Percentiles rank a stretch among this genome's conserved stretches.
phyloP scores from a whole-genome alignment of 352 stramenopile genomes.

The Phytophthora ohioensis region DNA sequence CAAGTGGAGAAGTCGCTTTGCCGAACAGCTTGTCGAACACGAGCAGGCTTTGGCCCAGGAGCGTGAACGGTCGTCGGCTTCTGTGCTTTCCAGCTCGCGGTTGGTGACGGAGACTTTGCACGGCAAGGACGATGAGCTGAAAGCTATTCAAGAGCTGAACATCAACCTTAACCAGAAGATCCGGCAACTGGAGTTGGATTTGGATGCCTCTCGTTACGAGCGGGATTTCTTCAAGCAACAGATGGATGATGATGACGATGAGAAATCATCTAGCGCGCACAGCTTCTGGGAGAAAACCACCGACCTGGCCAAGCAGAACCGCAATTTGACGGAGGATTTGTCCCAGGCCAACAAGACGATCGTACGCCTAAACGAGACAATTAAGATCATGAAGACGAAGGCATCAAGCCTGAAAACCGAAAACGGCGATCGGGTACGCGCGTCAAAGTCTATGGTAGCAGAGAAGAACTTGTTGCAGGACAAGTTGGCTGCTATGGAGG shows the following conservation, averaged over 20 bases:
- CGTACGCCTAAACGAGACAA: slow-evolving; percentile 71
- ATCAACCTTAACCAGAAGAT: slow-evolving; percentile 63
- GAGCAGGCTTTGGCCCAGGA: slow-evolving; percentile 74
- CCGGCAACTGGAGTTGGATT: slow-evolving; percentile 78
- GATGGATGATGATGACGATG: slow-evolving; percentile 79
- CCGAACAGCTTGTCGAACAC: slow-evolving; percentile 71
- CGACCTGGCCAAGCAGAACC: slow-evolving; percentile 84
- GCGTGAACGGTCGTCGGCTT: slow-evolving; percentile 68
- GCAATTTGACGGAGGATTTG: slow-evolving; percentile 75
- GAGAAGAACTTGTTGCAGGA: slow-evolving; percentile 84
- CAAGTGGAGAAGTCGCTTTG: slow-evolving; percentile 83
- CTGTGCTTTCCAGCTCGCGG: slow-evolving; percentile 69
- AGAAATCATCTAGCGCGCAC: slow-evolving; percentile 68
- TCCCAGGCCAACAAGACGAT: slow-evolving; percentile 68
- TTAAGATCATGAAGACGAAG: slow-evolving; percentile 67
- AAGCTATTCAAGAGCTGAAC: slow-evolving; percentile 76
- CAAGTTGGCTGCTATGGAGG: slow-evolving; percentile 65
- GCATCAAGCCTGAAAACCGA: slow-evolving; percentile 59
- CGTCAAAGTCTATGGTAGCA: slow-evolving; percentile 72
- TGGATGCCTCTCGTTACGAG: slow-evolving; percentile 69
- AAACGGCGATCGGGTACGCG: slow-evolving; percentile 62
- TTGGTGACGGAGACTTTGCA: slow-evolving; percentile 81
- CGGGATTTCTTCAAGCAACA: slow-evolving; percentile 78
- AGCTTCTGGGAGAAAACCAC: slow-evolving; percentile 91
- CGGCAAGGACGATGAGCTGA: slow-evolving; percentile 79